Evolutionary conservation across 257 asterid genomes (phyloP).

Genomic region (Avicennia marina): DNA sequence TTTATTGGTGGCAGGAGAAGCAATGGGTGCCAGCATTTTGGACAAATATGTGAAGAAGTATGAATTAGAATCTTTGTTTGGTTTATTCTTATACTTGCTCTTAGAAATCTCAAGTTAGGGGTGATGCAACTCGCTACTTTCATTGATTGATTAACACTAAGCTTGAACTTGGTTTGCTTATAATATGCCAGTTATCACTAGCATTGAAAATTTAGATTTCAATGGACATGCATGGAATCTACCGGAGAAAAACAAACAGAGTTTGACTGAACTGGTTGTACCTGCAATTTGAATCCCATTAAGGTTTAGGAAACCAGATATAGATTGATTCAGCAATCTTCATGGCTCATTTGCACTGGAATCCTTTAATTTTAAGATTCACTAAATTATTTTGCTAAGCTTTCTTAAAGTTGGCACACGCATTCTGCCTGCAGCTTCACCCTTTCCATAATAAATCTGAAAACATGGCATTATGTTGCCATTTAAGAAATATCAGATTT

Average conservation of each 20-base stretch:
- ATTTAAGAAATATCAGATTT: too few relatives aligned
- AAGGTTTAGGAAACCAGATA: not conserved
- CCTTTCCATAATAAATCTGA: too few relatives aligned
- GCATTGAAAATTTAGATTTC: not conserved
- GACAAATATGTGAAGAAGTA: slow-evolving; percentile 84
- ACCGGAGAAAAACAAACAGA: not conserved
- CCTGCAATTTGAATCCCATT: not conserved
- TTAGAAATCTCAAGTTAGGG: too few relatives aligned
- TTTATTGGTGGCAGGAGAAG: slow-evolving; percentile 51
- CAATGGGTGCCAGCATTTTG: slow-evolving; percentile 46
- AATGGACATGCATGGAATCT: not conserved
- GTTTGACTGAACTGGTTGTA: not conserved
- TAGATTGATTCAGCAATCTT: not conserved
- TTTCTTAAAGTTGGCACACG: too few relatives aligned
- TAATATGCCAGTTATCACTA: not conserved
- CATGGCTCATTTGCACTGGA: too few relatives aligned
- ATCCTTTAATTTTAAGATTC: too few relatives aligned
- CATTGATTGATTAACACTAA: not conserved
- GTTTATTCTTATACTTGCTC: not conserved
- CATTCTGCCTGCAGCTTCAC: too few relatives aligned
- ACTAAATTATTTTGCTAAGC: too few relatives aligned
- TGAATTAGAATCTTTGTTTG: slow-evolving; percentile 6
- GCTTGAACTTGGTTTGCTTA: not conserved
- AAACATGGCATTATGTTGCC: too few relatives aligned
- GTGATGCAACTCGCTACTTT: not conserved